phyloP scores from a whole-genome alignment of 148 eudicot species.

The Pouteria glomerata region DNA sequence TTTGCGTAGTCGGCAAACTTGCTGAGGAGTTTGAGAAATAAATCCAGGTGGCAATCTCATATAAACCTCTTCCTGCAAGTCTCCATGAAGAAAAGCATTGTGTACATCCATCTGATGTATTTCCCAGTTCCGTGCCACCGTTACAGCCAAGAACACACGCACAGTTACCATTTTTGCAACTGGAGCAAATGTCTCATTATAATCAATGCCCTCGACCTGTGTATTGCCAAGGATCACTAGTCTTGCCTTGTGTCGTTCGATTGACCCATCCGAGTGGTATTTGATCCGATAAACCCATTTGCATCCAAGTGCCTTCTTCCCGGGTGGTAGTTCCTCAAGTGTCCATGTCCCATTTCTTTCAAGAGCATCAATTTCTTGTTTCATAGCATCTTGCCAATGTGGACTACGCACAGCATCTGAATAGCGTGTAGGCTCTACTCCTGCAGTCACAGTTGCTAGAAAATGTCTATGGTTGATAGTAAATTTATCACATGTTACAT shows the following conservation, averaged over 20 bases:
- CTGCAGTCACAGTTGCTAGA: neutral
- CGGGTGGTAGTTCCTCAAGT: neutral
- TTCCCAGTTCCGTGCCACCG: neutral
- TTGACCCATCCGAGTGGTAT: too few species aligned
- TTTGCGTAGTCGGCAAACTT: too few species aligned
- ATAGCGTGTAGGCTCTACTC: neutral
- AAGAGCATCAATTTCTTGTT: neutral
- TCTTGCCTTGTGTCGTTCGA: constrained; percentile 3
- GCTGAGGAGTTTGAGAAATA: too few species aligned
- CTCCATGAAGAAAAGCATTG: neutral
- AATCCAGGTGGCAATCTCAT: constrained; percentile 6
- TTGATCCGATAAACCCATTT: constrained; percentile 10
- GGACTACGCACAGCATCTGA: neutral
- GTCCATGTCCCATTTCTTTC: constrained; percentile 6
- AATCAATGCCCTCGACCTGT: neutral
- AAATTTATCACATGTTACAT: neutral
- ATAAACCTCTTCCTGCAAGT: too few species aligned
- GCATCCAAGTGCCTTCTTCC: constrained; percentile 10
- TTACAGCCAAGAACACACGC: neutral
- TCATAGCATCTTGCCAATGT: constrained; percentile 6
- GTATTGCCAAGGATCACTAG: neutral
- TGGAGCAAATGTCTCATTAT: too few species aligned
- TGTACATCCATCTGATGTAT: too few species aligned
- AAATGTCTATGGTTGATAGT: neutral
- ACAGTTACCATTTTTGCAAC: too few species aligned